Evolutionary conservation across 1,284 basidiomycete species (phyloP), one percentile per base, ranked within the genome.

Genomic region (Ustilago bromivora): DNA sequence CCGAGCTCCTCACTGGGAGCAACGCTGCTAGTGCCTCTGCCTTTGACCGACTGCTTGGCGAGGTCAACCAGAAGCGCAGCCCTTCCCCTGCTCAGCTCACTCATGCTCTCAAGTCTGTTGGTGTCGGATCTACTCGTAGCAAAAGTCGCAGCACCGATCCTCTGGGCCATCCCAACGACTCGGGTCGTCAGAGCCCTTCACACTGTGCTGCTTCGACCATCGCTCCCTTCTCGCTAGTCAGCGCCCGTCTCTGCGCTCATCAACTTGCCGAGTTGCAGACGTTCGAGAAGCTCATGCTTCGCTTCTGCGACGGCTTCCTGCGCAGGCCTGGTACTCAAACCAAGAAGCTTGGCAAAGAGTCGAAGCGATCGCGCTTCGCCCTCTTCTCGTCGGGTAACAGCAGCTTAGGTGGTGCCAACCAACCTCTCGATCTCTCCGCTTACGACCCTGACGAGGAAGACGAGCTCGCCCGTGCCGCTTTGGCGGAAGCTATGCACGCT

Each of bases 401-500:
- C 49, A 57, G 60, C 54, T 23, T 61, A 19, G 40, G 54, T 13
- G 71, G 65, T 8, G 41, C 62, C 51, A 67, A 64, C 31, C 68
- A 78, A 65, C 63, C 66, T 12, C 53, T 71, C 35, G 74, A 77
- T 19, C 63, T 67, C 11, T 67, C 62, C 4, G 75, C 80, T 10
- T 74, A 65, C 43, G 71, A 79, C 32, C 76, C 79, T 17, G 70
- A 81, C 43, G 76, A 78, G 53, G 82, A 82, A 36, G 84, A 84
- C 58, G 84, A 85, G 62, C 74, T 85, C 11, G 84, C 84, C 0
- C 74, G 74, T 23, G 82, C 80, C 9, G 84, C 84, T 19, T 75
- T 85, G 5, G 78, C 71, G 28, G 84, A 85, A 62, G 84, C 84
- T 4, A 71, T 85, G 57, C 76, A 79, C n/a, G 84, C 83, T 7